A percentile compares a stretch with the other conserved stretches of the same genome.
Conservation (phyloP, 2,329 filamentous ascomycete genomes). For the Fusarium coicis region DNA sequence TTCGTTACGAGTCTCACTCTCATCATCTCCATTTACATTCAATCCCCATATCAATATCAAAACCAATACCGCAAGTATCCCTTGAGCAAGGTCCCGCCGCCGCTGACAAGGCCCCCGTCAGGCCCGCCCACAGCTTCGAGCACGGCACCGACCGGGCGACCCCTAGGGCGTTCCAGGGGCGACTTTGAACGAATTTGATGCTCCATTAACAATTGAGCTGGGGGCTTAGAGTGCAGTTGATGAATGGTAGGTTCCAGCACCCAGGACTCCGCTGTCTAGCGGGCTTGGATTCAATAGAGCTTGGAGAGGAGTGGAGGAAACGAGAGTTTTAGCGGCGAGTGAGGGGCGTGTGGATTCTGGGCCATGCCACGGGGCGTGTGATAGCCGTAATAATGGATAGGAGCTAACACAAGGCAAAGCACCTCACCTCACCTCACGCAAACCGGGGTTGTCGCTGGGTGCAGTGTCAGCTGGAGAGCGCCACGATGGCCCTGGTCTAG, state of each 20-base stretch:
- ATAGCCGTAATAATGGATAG: slow-evolving; percentile 5
- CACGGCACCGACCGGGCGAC: slow-evolving; percentile 26
- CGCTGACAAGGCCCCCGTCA: slow-evolving; percentile 19
- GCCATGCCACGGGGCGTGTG: background rate
- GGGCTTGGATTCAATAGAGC: slow-evolving; percentile 24
- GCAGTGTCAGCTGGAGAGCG: slow-evolving; percentile 45
- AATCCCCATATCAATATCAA: slow-evolving; percentile 9
- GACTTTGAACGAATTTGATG: slow-evolving; percentile 22
- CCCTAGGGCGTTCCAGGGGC: slow-evolving; percentile 32
- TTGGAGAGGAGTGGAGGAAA: slow-evolving; percentile 34
- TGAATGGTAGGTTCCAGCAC: slow-evolving; percentile 39
- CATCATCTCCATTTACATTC: slow-evolving; percentile 6
- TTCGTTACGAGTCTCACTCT: background rate
- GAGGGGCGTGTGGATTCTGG: slow-evolving; percentile 14
- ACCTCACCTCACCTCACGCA: slow-evolving; percentile 34
- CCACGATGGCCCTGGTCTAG: slow-evolving; percentile 44
- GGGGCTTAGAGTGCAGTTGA: slow-evolving; percentile 27
- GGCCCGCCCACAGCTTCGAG: slow-evolving; percentile 6
- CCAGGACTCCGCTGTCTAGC: slow-evolving; percentile 29
- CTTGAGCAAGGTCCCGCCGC: slow-evolving; percentile 14
- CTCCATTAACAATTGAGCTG: slow-evolving; percentile 20
- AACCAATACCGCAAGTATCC: slow-evolving; percentile 20
- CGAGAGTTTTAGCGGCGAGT: slow-evolving; percentile 29
- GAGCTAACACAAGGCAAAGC: slow-evolving; percentile 33
- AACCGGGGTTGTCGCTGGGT: slow-evolving; percentile 35